Evolutionary conservation across 2,329 filamentous ascomycete genomes (phyloP), one percentile per base, ranked within the genome.

Genomic region (Exophiala mesophila): DNA sequence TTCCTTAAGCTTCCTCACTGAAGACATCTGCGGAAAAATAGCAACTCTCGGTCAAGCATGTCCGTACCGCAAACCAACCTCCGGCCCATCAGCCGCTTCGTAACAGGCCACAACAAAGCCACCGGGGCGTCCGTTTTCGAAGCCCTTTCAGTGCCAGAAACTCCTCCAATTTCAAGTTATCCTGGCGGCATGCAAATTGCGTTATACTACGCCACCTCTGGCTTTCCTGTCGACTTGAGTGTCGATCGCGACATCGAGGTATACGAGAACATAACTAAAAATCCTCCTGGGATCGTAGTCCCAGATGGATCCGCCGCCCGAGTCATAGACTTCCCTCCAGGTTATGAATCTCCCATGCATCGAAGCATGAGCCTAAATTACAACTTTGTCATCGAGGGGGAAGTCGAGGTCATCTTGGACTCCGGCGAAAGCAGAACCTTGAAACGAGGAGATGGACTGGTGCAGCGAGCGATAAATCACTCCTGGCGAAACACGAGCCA

Each of bases 331-430:
- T 70, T 74, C 50, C 58, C 59, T 0, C 71, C 71, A 1, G 59
- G 55, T 3, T 61, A 63, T 19, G 54, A 56, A 12, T 62, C 62
- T 10, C 56, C 67, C 10, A 71, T 75, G 64, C 75, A 78, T 49
- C 66, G 74, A n/a, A 76, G 73, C 1, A 63, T 71, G 47, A 72
- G 65, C 19, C 57, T 78, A 4, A 74, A 78, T 50, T 77, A 71
- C 46, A 74, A 72, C 2, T 63, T 77, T 36, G 65, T 77, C 2
- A 50, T 78, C 5, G 73, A 77, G 47, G 75, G 75, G 1, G 63
- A 67, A 51, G 52, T 78, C 16, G 70, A 74, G 45, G 62, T 76
- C 55, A 39, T 68, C 2, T 57, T 78, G 3, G 74, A 76, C 44
- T 67, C 68, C 8, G 73, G 74, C 1, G 71, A 70, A 42, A 63